phyloP scores from a whole-genome alignment of 2,329 filamentous ascomycete species.

The Diplodia seriata region DNA sequence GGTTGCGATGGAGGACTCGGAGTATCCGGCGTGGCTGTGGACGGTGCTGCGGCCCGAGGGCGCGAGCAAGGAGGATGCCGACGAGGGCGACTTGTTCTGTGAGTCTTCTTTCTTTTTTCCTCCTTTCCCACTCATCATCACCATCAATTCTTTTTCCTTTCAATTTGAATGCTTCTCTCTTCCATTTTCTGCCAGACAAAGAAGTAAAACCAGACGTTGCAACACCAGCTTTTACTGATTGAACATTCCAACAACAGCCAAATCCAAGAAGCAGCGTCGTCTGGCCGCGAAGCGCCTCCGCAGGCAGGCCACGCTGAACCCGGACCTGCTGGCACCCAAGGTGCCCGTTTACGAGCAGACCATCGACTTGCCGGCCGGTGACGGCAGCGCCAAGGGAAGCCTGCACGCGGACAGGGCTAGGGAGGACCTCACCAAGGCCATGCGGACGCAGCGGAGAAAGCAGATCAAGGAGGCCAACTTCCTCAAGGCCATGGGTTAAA shows the following conservation, averaged over 20 bases:
- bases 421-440: conserved; percentile 70
- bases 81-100: conserved; percentile 80
- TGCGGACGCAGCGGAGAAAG: conserved; percentile 76
- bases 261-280: conserved; percentile 82
- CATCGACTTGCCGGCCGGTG: conserved; percentile 70
- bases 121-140: conserved; percentile 36
- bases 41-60: conserved; percentile 68
- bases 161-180: neutral
- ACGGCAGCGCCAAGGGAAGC: conserved; percentile 57
- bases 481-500: conserved; percentile 73
- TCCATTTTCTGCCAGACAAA: neutral
- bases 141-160: neutral
- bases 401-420: conserved; percentile 59
- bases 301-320: conserved; percentile 69
- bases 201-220: too few relatives aligned
- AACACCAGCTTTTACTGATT: neutral
- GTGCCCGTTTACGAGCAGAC: conserved; percentile 79
- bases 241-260: conserved; percentile 59
- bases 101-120: conserved; percentile 50
- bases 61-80: conserved; percentile 57
- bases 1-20: conserved; percentile 73
- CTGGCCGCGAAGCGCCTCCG: conserved; percentile 70
- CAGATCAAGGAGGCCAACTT: conserved; percentile 87
- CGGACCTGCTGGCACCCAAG: conserved; percentile 67
- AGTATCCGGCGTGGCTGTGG: conserved; percentile 86